A percentile compares a stretch with the other conserved stretches of the same genome.
phyloP scores from a whole-genome alignment of 768 basidiomycete species.

The Sarcodon sp. region DNA sequence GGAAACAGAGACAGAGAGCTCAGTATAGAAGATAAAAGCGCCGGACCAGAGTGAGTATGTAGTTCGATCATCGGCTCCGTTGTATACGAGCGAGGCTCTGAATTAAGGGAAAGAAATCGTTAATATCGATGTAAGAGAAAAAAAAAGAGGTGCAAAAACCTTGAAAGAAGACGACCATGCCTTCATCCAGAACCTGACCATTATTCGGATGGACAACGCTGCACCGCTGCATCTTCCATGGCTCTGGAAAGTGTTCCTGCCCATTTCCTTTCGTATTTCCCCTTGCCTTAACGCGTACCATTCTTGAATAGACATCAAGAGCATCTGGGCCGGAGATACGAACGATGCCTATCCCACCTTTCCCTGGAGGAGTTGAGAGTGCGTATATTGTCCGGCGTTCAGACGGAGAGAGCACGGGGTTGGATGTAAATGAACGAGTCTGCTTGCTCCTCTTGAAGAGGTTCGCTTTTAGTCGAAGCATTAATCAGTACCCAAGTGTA shows the following conservation, averaged over 20 bases:
- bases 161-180: constrained; percentile 71
- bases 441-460: too few species aligned
- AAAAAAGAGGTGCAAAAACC: constrained; percentile 23
- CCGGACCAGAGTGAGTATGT: constrained; percentile 80
- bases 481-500: background rate
- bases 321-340: constrained; percentile 75
- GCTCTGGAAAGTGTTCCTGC: constrained; percentile 23
- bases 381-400: constrained; percentile 78
- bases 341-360: constrained; percentile 72
- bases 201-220: constrained; percentile 50
- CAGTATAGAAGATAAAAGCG: constrained; percentile 63
- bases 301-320: constrained; percentile 40
- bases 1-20: constrained; percentile 46
- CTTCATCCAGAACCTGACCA: constrained; percentile 60
- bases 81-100: constrained; percentile 66
- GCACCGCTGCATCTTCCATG: constrained; percentile 64
- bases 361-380: constrained; percentile 77
- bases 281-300: constrained; percentile 30
- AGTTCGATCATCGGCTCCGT: constrained; percentile 74
- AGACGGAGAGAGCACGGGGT: constrained; percentile 25
- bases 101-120: background rate
- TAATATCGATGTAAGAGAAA: background rate
- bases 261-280: constrained; percentile 5
- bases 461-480: too few species aligned
- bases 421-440: background rate